Evolutionary conservation across 768 basidiomycete genomes (phyloP).

Genomic region (Panaeolus papilionaceus): DNA sequence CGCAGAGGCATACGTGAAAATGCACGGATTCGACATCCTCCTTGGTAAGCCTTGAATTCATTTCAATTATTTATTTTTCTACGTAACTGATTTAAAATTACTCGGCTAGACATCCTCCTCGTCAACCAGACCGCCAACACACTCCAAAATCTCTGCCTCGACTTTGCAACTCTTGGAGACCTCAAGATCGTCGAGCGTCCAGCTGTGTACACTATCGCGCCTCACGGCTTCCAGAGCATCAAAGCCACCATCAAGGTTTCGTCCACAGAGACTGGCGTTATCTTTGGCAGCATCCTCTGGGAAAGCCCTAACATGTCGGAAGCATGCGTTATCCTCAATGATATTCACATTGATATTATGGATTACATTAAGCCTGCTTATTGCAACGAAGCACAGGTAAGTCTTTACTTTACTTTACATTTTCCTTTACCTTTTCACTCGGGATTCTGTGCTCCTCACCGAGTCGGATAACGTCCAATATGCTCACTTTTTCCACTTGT

Average conservation of each 20-base stretch:
- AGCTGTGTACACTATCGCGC: slow-evolving; percentile 89
- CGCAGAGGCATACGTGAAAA: slow-evolving; percentile 96
- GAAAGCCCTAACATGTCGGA: slow-evolving; percentile 89
- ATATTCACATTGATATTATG: slow-evolving; percentile 99
- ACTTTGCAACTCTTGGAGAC: slow-evolving; percentile 97
- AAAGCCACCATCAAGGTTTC: slow-evolving; percentile 99
- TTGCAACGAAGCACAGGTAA: slow-evolving; percentile 92
- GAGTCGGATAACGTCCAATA: neutral
- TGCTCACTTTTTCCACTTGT: slow-evolving; percentile 1
- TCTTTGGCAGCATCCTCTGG: slow-evolving; percentile 98
- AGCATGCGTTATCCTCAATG: slow-evolving; percentile 92
- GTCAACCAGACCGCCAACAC: slow-evolving; percentile 97
- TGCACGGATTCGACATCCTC: slow-evolving; percentile 96
- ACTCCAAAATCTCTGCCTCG: slow-evolving; percentile 94
- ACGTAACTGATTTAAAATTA: slow-evolving; percentile 2
- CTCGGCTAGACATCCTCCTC: slow-evolving; percentile 79
- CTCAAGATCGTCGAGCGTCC: slow-evolving; percentile 98
- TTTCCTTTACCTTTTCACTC: neutral
- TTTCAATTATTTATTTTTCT: slow-evolving; percentile 10
- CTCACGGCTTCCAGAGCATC: slow-evolving; percentile 97
- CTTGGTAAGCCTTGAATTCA: slow-evolving; percentile 58
- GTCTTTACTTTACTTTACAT: slow-evolving; percentile 27
- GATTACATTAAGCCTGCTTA: slow-evolving; percentile 97
- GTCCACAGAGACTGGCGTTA: slow-evolving; percentile 97
- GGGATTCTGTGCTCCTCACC: neutral